Conservation (phyloP, 1,284 basidiomycete species). For the Stereum hirsutum region DNA sequence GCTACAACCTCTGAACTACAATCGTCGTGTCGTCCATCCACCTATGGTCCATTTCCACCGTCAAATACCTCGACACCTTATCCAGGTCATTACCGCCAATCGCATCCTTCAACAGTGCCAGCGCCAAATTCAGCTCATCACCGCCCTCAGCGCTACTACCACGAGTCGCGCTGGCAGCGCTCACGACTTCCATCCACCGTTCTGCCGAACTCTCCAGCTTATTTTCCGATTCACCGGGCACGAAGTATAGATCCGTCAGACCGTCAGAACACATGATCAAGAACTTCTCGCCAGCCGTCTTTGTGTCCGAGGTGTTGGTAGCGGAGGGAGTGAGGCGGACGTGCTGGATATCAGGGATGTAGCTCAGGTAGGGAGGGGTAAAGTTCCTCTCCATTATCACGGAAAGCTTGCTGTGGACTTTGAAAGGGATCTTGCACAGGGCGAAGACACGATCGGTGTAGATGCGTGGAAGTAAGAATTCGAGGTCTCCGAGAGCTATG, state of each 20-base stretch:
- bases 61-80: slow-evolving; percentile 16
- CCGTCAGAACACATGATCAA: slow-evolving; percentile 17
- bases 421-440: slow-evolving; percentile 18
- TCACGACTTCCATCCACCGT: slow-evolving; percentile 5
- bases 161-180: too few species aligned
- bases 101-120: slow-evolving; percentile 17
- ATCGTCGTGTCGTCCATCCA: slow-evolving; percentile 23
- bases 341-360: slow-evolving; percentile 19
- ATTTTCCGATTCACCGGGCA: neutral
- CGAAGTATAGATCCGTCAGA: slow-evolving; percentile 14
- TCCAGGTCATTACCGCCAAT: slow-evolving; percentile 17
- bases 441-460: slow-evolving; percentile 25
- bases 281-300: neutral
- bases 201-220: slow-evolving; percentile 1
- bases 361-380: slow-evolving; percentile 24
- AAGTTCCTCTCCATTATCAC: slow-evolving; percentile 16
- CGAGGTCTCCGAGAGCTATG: slow-evolving; percentile 26
- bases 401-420: slow-evolving; percentile 7
- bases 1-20: slow-evolving; percentile 16
- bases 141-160: too few species aligned
- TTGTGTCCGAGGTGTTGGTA: neutral
- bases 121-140: slow-evolving; percentile 13
- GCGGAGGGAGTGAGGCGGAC: slow-evolving; percentile 5
- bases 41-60: slow-evolving; percentile 14
- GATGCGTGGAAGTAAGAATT: slow-evolving; percentile 24